Evolutionary conservation across 306 rosid genomes (phyloP).

Genomic region (Gastrolobium bilobum): DNA sequence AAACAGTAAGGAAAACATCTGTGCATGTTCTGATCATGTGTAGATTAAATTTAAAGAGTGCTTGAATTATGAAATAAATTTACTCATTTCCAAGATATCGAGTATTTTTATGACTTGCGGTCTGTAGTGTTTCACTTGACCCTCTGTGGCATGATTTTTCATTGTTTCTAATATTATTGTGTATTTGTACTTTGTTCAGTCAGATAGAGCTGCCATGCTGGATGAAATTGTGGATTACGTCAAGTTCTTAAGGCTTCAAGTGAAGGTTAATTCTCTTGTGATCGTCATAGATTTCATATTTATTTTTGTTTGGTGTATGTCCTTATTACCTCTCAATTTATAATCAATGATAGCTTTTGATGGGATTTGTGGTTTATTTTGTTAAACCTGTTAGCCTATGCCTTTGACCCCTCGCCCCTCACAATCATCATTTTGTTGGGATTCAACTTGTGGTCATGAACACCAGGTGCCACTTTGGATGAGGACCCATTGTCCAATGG

Average conservation of each 20-base stretch:
- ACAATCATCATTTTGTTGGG: slow-evolving; percentile 6
- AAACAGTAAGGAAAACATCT: neutral
- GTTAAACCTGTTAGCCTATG: slow-evolving; percentile 28
- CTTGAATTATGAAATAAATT: slow-evolving; percentile 21
- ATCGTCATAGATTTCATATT: slow-evolving; percentile 15
- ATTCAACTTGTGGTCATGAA: slow-evolving; percentile 21
- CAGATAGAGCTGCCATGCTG: slow-evolving; percentile 97
- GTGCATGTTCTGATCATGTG: slow-evolving; percentile 4
- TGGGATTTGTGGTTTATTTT: slow-evolving; percentile 32
- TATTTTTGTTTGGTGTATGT: slow-evolving; percentile 31
- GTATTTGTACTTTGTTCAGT: slow-evolving; percentile 57
- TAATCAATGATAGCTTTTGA: neutral
- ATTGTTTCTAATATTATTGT: slow-evolving; percentile 44
- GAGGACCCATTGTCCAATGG: slow-evolving; percentile 37
- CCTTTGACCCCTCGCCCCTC: slow-evolving; percentile 12
- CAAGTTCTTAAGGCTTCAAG: slow-evolving; percentile 97
- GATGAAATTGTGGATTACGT: slow-evolving; percentile 97
- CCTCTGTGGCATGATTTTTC: slow-evolving; percentile 33
- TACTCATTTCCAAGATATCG: slow-evolving; percentile 24
- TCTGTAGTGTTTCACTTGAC: slow-evolving; percentile 18
- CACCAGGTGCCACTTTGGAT: slow-evolving; percentile 35
- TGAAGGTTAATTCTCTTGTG: slow-evolving; percentile 69
- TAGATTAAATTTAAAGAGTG: neutral
- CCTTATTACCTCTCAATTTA: neutral
- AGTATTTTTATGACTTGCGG: slow-evolving; percentile 25